These are phyloP conservation scores for Suillus variegatus DNA, from an alignment of 768 basidiomycete species.

Conservation along the genomic window DNA sequence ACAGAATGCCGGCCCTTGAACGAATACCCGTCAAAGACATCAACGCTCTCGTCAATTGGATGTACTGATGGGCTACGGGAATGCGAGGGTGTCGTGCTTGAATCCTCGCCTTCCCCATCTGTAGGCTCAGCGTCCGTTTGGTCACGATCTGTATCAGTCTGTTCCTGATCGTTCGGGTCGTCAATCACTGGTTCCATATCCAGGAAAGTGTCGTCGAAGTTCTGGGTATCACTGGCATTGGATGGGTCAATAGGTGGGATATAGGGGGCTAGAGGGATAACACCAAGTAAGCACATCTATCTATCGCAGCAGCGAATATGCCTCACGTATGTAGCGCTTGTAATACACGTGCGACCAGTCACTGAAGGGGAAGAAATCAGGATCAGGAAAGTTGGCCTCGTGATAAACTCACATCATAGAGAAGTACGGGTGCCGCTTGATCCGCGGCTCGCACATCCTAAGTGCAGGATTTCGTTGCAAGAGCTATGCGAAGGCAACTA, in stretches of 20 bases:
- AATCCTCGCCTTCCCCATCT: slow-evolving; percentile 76
- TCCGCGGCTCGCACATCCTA: slow-evolving; percentile 88
- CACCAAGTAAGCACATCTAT: slow-evolving; percentile 14
- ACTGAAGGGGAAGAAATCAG: slow-evolving; percentile 41
- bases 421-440: slow-evolving; percentile 95
- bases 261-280: slow-evolving; percentile 68
- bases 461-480: slow-evolving; percentile 91
- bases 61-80: slow-evolving; percentile 75
- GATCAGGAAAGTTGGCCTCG: slow-evolving; percentile 14
- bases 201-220: slow-evolving; percentile 97
- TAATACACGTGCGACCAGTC: slow-evolving; percentile 95
- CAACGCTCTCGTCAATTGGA: slow-evolving; percentile 54
- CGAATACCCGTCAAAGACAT: slow-evolving; percentile 93
- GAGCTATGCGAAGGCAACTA: slow-evolving; percentile 49
- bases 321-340: slow-evolving; percentile 90
- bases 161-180: slow-evolving; percentile 62
- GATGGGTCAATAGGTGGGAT: slow-evolving; percentile 89
- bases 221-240: slow-evolving; percentile 94
- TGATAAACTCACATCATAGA: slow-evolving; percentile 74
- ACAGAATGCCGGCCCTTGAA: slow-evolving; percentile 88
- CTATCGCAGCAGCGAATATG: slow-evolving; percentile 14
- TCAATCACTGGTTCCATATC: slow-evolving; percentile 94
- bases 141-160: slow-evolving; percentile 64
- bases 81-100: slow-evolving; percentile 77
- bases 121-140: slow-evolving; percentile 71